phyloP scores from a whole-genome alignment of 352 stramenopile species.

The Peronospora tabacina region DNA sequence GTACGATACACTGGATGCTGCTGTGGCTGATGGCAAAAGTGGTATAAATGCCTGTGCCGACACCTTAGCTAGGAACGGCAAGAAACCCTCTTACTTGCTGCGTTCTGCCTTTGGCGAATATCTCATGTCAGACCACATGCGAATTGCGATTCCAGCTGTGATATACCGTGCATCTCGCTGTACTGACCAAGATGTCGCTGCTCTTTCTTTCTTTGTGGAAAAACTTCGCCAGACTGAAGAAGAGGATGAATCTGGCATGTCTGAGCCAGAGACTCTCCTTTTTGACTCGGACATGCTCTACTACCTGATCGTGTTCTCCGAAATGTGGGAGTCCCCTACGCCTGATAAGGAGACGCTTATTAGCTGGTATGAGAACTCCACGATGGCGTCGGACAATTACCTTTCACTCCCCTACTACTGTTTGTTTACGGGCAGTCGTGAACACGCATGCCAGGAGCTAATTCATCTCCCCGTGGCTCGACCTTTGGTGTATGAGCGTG shows the following conservation, averaged over 20 bases:
- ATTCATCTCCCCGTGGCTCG: conserved; percentile 34
- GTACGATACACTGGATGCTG: conserved; percentile 47
- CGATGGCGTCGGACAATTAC: conserved; percentile 67
- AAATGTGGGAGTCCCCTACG: conserved; percentile 61
- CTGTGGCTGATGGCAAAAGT: conserved; percentile 26
- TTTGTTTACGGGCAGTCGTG: conserved; percentile 54
- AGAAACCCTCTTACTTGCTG: conserved; percentile 59
- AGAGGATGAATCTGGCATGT: conserved; percentile 17
- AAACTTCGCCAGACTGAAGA: conserved; percentile 5
- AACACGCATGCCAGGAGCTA: conserved; percentile 47
- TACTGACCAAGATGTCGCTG: conserved; percentile 27
- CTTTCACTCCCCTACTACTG: conserved; percentile 67
- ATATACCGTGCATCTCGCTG: conserved; percentile 49
- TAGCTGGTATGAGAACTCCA: conserved; percentile 46
- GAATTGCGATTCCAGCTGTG: conserved; percentile 42
- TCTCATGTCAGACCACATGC: conserved; percentile 38
- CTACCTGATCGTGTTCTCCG: conserved; percentile 70
- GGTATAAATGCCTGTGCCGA: conserved; percentile 45
- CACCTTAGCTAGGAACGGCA: conserved; percentile 30
- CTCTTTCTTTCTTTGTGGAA: conserved; percentile 36
- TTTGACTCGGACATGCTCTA: conserved; percentile 71
- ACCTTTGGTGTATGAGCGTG: conserved; percentile 44
- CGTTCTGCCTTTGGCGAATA: conserved; percentile 54
- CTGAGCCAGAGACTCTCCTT: conserved; percentile 40
- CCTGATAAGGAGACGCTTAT: conserved; percentile 47